Base-by-base conservation (phyloP, 441 rosid genomes). In the Populus hybrid region DNA sequence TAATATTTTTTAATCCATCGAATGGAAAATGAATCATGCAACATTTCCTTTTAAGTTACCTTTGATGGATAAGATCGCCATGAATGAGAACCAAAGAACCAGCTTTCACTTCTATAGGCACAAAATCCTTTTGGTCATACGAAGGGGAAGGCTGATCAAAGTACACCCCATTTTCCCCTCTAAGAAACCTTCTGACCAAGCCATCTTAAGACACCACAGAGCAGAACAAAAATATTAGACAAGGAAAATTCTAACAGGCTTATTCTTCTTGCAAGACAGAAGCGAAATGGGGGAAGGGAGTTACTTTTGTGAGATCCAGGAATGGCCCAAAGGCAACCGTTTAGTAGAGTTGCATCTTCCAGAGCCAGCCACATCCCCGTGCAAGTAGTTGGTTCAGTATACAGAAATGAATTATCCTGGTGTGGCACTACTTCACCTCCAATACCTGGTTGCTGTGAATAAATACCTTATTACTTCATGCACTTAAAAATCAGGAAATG, bases 271-370 rank as follows among this genome's bases (percentile, higher is more conserved):
- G 42, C 14, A 0, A 23, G 14, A 72, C 57, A 72, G 71, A 65
- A n/a, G 28, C 3, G 78, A 67, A 70, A 24, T 34, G 69, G 26
- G 24, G 11, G 53, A 40, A 63, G 24, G 77, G 76, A 34, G 28
- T 9, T 82, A 96, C 99, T 87, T 86, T 88, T 94, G 76, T 96
- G 99, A 46, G 99, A 96, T 71, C 93, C 97, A 77, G 99, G 97
- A 82, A 94, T 92, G 76, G 97, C 98, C 98, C 98, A 96, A 63
- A 96, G 92, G 89, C 98, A 94, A 77, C 99, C 95, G 73, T 96
- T 94, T 71, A 82, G 68, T 46, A 79, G 78, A 73, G 92, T 94
- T 65, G 98, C 92, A 88, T 94, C 97, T 87, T 95, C 99, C 74
- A 95, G 87, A 76, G 99, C 99, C 76, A 92, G 79, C 98, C 99